Evolutionary conservation across 2,329 filamentous ascomycete genomes (phyloP).

Genomic region (Penicillium occitanis): DNA sequence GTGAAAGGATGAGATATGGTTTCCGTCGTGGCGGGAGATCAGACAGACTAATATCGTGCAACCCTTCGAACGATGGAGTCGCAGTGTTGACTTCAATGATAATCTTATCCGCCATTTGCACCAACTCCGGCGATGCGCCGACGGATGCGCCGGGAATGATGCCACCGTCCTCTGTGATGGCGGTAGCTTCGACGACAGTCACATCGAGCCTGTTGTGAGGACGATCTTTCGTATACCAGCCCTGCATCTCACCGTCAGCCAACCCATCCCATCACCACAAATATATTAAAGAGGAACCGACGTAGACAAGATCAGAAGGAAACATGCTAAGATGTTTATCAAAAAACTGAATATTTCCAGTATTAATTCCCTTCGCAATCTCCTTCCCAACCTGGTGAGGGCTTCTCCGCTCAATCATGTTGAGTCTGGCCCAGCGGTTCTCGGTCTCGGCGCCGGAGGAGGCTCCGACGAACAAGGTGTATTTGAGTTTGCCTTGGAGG

Average conservation of each 20-base stretch:
- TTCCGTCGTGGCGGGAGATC: slow-evolving; percentile 77
- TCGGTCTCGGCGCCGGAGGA: slow-evolving; percentile 87
- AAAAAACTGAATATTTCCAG: slow-evolving; percentile 85
- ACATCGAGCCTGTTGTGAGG: slow-evolving; percentile 74
- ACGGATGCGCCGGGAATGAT: slow-evolving; percentile 85
- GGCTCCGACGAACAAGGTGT: slow-evolving; percentile 86
- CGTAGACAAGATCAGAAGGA: slow-evolving; percentile 79
- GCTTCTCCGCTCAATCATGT: slow-evolving; percentile 84
- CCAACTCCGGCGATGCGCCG: slow-evolving; percentile 78
- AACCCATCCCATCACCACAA: too few relatives aligned
- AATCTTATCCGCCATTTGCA: slow-evolving; percentile 90
- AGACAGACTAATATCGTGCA: slow-evolving; percentile 90
- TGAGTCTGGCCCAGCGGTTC: slow-evolving; percentile 82
- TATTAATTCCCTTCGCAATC: slow-evolving; percentile 87
- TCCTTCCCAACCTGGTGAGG: slow-evolving; percentile 90
- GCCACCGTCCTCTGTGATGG: slow-evolving; percentile 83
- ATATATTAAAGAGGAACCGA: slow-evolving; percentile 34
- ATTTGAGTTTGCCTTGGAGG: slow-evolving; percentile 79
- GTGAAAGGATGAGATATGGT: slow-evolving; percentile 80
- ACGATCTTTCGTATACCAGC: slow-evolving; percentile 80
- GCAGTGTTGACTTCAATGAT: slow-evolving; percentile 92
- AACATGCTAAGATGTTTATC: slow-evolving; percentile 96
- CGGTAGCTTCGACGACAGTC: slow-evolving; percentile 79
- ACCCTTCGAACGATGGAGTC: slow-evolving; percentile 77
- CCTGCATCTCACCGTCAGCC: slow-evolving; percentile 30